These are phyloP conservation scores for Russula griseocarnosa DNA, from an alignment of 768 basidiomycete genomes.

Conservation along the genomic window DNA sequence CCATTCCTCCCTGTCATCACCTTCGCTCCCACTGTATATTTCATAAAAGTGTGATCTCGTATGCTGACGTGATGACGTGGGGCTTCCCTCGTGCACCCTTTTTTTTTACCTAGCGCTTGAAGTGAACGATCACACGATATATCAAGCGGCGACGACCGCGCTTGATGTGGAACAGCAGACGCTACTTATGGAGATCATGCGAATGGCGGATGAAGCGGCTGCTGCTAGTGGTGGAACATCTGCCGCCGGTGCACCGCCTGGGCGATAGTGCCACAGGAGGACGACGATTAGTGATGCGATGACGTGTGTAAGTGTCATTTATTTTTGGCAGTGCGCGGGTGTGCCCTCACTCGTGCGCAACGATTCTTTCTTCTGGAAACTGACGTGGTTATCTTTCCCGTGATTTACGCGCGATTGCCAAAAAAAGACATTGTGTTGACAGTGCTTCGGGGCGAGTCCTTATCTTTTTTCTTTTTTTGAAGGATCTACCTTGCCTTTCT, in stretches of 20 bases:
- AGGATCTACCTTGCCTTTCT: background rate
- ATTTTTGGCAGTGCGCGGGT: background rate
- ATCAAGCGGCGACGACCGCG: slow-evolving; percentile 69
- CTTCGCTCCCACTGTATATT: background rate
- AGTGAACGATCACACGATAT: slow-evolving; percentile 60
- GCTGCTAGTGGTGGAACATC: background rate
- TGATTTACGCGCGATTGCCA: slow-evolving; percentile 10
- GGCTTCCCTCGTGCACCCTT: background rate
- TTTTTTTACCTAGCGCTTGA: slow-evolving; percentile 55
- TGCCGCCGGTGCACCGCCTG: background rate
- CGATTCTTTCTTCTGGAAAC: background rate
- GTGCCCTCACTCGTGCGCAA: background rate
- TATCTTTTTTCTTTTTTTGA: background rate
- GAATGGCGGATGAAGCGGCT: slow-evolving; percentile 28
- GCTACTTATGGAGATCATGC: slow-evolving; percentile 81
- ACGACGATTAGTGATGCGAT: background rate
- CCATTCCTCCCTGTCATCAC: background rate
- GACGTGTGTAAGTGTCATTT: background rate
- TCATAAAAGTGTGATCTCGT: background rate
- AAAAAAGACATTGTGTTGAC: background rate
- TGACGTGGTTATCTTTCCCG: background rate
- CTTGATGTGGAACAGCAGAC: slow-evolving; percentile 75
- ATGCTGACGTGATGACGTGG: slow-evolving; percentile 1
- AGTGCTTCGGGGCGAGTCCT: background rate
- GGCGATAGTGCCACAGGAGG: background rate